Evolutionary conservation across 768 basidiomycete genomes (phyloP).

Genomic region (Tubosaeta sp.): DNA sequence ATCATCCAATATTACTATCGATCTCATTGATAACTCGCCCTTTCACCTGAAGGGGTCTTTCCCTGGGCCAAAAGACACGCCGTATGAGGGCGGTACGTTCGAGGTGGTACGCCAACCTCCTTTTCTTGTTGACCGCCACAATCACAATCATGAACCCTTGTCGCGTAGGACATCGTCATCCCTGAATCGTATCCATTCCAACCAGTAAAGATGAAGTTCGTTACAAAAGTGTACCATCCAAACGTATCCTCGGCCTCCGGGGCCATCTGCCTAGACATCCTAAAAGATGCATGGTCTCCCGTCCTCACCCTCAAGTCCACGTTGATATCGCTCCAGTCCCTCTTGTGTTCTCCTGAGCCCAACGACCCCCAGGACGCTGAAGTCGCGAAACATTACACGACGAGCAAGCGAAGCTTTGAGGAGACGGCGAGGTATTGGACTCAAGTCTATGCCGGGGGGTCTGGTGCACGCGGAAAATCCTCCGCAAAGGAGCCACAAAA

Average conservation of each 20-base stretch:
- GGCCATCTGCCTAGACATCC: conserved; percentile 89
- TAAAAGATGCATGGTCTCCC: conserved; percentile 89
- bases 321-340: conserved; percentile 88
- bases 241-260: conserved; percentile 93
- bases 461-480: conserved; percentile 41
- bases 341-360: conserved; percentile 91
- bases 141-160: conserved; percentile 5
- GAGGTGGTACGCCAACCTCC: conserved; percentile 66
- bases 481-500: conserved; percentile 29
- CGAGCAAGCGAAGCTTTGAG: conserved; percentile 81
- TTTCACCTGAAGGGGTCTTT: conserved; percentile 92
- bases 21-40: conserved; percentile 83
- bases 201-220: conserved; percentile 98
- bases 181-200: conserved; percentile 91
- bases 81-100: conserved; percentile 88
- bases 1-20: conserved; percentile 80
- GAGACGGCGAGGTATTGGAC: conserved; percentile 95
- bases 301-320: conserved; percentile 96
- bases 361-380: conserved; percentile 98
- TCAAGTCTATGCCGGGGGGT: conserved; percentile 82
- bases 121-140: neutral
- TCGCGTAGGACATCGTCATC: conserved; percentile 78
- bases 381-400: conserved; percentile 95
- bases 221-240: conserved; percentile 95
- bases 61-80: conserved; percentile 87